Conservation (phyloP, 1,284 basidiomycete genomes). For the Papiliotrema fonsecae region DNA sequence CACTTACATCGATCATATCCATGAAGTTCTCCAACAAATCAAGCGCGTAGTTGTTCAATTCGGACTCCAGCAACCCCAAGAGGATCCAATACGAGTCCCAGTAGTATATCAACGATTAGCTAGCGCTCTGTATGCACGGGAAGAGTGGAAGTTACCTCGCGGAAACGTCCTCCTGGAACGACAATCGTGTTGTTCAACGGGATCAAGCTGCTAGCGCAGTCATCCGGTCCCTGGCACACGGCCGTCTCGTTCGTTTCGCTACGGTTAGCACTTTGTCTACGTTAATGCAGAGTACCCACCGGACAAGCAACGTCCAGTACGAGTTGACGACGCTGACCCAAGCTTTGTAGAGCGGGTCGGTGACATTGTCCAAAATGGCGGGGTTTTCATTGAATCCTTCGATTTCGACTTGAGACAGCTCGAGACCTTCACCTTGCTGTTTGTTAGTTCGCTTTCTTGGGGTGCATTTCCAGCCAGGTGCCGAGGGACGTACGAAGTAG, state of each 20-base stretch:
- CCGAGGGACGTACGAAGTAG: constrained; percentile 56
- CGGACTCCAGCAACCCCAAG: constrained; percentile 72
- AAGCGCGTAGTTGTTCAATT: constrained; percentile 68
- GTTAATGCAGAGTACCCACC: constrained; percentile 35
- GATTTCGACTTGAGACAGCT: constrained; percentile 63
- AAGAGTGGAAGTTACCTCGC: constrained; percentile 46
- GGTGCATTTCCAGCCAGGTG: too few species aligned
- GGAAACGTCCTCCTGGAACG: constrained; percentile 73
- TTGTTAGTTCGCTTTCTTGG: not conserved
- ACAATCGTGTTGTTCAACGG: constrained; percentile 86
- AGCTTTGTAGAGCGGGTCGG: constrained; percentile 64
- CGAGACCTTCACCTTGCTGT: constrained; percentile 70
- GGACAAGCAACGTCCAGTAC: constrained; percentile 74
- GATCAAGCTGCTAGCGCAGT: constrained; percentile 77
- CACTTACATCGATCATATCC: constrained; percentile 70
- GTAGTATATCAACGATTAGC: constrained; percentile 20
- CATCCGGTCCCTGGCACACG: constrained; percentile 55
- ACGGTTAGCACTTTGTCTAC: not conserved
- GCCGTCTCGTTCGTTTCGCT: constrained; percentile 61
- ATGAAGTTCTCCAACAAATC: constrained; percentile 83
- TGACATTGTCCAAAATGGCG: constrained; percentile 65
- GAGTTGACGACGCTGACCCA: constrained; percentile 73
- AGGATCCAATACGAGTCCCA: constrained; percentile 68
- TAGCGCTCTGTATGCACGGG: not conserved
- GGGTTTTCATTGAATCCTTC: constrained; percentile 61